Evolutionary conservation across 768 basidiomycete genomes (phyloP).

Genomic region (Lyophyllum semitale): DNA sequence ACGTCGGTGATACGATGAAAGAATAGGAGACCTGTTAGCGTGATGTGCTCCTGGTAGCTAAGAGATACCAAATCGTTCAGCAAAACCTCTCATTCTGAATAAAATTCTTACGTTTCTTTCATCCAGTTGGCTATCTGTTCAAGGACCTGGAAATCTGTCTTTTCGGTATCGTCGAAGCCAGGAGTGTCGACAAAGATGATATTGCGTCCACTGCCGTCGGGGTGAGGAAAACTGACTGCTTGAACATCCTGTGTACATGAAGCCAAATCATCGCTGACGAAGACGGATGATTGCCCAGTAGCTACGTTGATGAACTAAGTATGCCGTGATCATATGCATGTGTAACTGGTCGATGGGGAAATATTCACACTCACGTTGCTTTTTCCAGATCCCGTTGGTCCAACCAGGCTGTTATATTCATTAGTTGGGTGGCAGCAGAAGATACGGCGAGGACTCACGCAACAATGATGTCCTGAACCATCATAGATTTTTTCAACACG

Average conservation of each 20-base stretch:
- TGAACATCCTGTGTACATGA: slow-evolving; percentile 24
- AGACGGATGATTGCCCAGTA: slow-evolving; percentile 1
- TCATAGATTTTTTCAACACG: neutral
- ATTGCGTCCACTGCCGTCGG: slow-evolving; percentile 15
- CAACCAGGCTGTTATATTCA: slow-evolving; percentile 28
- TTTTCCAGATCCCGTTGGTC: slow-evolving; percentile 30
- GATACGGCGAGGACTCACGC: slow-evolving; percentile 12
- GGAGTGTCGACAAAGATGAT: slow-evolving; percentile 29
- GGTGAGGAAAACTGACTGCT: slow-evolving; percentile 18
- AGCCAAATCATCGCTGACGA: slow-evolving; percentile 19
- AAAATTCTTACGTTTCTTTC: slow-evolving; percentile 20
- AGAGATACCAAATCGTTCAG: neutral
- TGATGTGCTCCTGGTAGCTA: slow-evolving; percentile 29
- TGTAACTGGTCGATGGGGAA: neutral
- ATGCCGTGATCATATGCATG: neutral
- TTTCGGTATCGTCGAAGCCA: slow-evolving; percentile 28
- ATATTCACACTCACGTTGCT: slow-evolving; percentile 21
- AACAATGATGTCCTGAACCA: slow-evolving; percentile 17
- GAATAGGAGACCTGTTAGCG: slow-evolving; percentile 40
- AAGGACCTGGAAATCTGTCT: slow-evolving; percentile 25
- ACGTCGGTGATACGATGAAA: slow-evolving; percentile 45
- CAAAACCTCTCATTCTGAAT: neutral
- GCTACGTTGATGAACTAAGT: slow-evolving; percentile 31
- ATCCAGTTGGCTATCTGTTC: slow-evolving; percentile 26
- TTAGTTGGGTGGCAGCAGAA: too few species aligned